Conservation (phyloP, 495 filamentous ascomycete species). For the Aspergillus egyptiacus region DNA sequence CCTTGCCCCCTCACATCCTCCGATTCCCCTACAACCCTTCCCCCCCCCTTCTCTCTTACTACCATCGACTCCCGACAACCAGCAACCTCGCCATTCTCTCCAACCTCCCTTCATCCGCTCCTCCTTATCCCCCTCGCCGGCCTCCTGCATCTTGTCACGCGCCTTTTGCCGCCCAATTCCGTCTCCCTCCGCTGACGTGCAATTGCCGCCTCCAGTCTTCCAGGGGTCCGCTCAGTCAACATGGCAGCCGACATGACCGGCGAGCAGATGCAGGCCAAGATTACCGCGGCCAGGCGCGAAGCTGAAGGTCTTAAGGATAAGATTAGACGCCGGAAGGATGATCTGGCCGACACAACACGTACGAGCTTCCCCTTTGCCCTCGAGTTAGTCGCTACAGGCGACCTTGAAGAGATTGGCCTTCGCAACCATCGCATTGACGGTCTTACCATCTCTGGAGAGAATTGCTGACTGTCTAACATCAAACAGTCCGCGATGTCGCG, state of each 20-base stretch:
- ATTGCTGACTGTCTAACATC: slow-evolving; percentile 17
- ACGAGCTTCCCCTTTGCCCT: slow-evolving; percentile 40
- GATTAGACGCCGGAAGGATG: slow-evolving; percentile 99
- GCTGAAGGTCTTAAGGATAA: slow-evolving; percentile 96
- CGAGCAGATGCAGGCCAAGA: slow-evolving; percentile 78
- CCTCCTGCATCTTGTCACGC: slow-evolving; percentile 21
- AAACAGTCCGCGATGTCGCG: slow-evolving; percentile 83
- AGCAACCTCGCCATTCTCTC: slow-evolving; percentile 7
- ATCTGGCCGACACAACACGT: slow-evolving; percentile 95
- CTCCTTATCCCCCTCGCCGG: slow-evolving; percentile 19
- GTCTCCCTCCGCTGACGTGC: slow-evolving; percentile 15
- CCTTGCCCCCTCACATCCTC: neutral
- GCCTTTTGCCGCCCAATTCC: slow-evolving; percentile 20
- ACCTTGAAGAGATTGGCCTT: neutral
- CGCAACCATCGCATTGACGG: neutral
- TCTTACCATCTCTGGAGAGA: slow-evolving; percentile 7
- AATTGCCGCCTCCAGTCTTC: slow-evolving; percentile 20
- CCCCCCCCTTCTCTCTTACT: slow-evolving; percentile 16
- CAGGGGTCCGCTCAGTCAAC: slow-evolving; percentile 28
- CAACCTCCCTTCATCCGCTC: slow-evolving; percentile 17
- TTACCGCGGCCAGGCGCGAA: slow-evolving; percentile 94
- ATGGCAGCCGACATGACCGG: slow-evolving; percentile 61
- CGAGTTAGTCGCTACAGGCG: neutral
- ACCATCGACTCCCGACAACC: slow-evolving; percentile 7
- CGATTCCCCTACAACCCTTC: neutral